These are phyloP conservation scores for Fagopyrum tataricum DNA, from an alignment of 148 eudicot genomes.

Conservation along the genomic window DNA sequence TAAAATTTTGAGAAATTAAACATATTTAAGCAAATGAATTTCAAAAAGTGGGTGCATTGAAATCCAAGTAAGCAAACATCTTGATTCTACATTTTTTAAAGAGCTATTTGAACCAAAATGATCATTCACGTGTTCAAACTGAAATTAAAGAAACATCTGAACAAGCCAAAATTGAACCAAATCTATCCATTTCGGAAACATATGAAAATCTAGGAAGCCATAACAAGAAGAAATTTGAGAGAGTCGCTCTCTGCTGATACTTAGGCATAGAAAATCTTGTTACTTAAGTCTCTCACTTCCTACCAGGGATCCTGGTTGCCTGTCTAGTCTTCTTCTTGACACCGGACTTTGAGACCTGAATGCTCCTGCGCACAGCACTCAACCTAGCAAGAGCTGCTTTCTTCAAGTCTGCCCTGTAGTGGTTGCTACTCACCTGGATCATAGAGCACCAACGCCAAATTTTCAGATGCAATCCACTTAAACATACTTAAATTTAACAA, in stretches of 20 bases:
- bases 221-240: neutral
- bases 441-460: neutral
- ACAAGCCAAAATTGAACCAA: neutral
- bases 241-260: neutral
- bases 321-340: constrained; percentile 95
- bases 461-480: neutral
- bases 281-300: constrained; percentile 30
- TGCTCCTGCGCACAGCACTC: constrained; percentile 73
- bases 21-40: too few relatives aligned
- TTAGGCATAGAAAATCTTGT: neutral
- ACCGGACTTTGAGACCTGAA: constrained; percentile 84
- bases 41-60: too few relatives aligned
- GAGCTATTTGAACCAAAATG: too few relatives aligned
- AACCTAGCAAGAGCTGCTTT: constrained; percentile 87
- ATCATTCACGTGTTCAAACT: too few relatives aligned
- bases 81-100: too few relatives aligned
- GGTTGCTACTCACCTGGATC: constrained; percentile 64
- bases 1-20: too few relatives aligned
- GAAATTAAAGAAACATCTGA: neutral
- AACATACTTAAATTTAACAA: neutral
- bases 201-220: neutral
- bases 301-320: constrained; percentile 41
- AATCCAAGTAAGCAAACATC: too few relatives aligned
- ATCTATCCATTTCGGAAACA: neutral
- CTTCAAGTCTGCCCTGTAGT: constrained; percentile 90